These are phyloP conservation scores for Calonectria crousiana DNA, from an alignment of 2,329 filamentous ascomycete genomes.

Conservation along the genomic window DNA sequence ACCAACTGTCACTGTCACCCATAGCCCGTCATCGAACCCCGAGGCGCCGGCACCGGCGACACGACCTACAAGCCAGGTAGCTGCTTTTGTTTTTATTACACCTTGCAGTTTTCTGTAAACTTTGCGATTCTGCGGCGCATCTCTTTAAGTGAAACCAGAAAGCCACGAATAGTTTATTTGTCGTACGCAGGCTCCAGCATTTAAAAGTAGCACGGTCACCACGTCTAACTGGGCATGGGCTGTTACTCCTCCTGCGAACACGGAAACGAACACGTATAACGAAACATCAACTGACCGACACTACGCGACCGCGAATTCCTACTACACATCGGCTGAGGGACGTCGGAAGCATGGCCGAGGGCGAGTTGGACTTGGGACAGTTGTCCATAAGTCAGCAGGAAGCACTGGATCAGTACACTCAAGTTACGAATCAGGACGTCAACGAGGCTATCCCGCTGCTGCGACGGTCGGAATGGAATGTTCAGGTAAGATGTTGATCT, in stretches of 20 bases:
- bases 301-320: background rate
- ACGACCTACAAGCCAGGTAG: background rate
- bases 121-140: background rate
- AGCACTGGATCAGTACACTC: conserved; percentile 87
- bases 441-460: conserved; percentile 83
- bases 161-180: background rate
- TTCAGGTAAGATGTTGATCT: conserved; percentile 71
- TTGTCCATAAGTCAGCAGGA: conserved; percentile 84
- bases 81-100: background rate
- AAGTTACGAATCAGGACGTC: conserved; percentile 86
- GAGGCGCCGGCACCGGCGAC: conserved; percentile 7
- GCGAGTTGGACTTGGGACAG: conserved; percentile 68
- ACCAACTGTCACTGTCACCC: conserved; percentile 24
- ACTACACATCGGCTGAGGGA: background rate
- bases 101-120: background rate
- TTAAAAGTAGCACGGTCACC: conserved; percentile 8
- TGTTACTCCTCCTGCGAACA: background rate
- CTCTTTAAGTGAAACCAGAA: background rate
- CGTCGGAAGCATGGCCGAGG: conserved; percentile 49
- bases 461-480: conserved; percentile 93
- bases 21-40: conserved; percentile 18
- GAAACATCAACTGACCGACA: background rate
- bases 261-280: background rate
- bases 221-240: background rate
- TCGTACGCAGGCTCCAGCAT: background rate